Evolutionary conservation across 106 monocot species (phyloP).

Genomic region (Dendrobium catenatum): DNA sequence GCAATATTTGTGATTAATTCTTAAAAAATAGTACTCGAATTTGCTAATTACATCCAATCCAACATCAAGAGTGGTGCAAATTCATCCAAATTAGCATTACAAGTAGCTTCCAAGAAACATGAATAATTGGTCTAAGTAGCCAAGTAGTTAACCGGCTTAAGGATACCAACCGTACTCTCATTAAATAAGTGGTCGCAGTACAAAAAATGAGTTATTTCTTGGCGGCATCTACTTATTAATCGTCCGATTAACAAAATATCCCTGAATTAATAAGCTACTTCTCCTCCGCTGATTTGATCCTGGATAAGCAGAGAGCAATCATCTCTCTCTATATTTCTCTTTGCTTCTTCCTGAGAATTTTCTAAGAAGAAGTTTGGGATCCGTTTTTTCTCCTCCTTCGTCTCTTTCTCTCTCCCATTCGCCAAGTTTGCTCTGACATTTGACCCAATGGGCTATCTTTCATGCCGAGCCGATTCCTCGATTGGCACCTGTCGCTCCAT

Average conservation of each 20-base stretch:
- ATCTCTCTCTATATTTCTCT: not conserved
- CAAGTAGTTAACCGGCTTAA: too few species aligned
- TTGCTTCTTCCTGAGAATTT: not conserved
- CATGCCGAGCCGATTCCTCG: constrained; percentile 67
- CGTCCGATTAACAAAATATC: not conserved
- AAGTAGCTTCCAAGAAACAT: too few species aligned
- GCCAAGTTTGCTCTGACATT: not conserved
- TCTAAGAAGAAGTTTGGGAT: not conserved
- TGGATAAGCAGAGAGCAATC: not conserved
- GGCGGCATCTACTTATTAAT: too few species aligned
- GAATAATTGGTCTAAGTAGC: too few species aligned
- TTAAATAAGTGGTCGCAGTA: too few species aligned
- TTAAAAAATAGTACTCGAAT: too few species aligned
- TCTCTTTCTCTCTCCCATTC: not conserved
- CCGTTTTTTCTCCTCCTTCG: not conserved
- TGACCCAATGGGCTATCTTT: constrained; percentile 74
- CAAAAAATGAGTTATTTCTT: too few species aligned
- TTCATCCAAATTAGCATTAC: too few species aligned
- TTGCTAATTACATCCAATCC: too few species aligned
- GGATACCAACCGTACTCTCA: too few species aligned
- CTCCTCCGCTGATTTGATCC: not conserved
- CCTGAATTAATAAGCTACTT: not conserved
- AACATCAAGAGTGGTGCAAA: too few species aligned
- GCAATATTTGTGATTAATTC: too few species aligned
- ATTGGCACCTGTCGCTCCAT: constrained; percentile 65